Percentiles rank a stretch among this genome's conserved stretches.
These are phyloP conservation scores for Clarireedia homoeocarpa DNA, from an alignment of 2,329 filamentous ascomycete genomes.

Conservation along the genomic window DNA sequence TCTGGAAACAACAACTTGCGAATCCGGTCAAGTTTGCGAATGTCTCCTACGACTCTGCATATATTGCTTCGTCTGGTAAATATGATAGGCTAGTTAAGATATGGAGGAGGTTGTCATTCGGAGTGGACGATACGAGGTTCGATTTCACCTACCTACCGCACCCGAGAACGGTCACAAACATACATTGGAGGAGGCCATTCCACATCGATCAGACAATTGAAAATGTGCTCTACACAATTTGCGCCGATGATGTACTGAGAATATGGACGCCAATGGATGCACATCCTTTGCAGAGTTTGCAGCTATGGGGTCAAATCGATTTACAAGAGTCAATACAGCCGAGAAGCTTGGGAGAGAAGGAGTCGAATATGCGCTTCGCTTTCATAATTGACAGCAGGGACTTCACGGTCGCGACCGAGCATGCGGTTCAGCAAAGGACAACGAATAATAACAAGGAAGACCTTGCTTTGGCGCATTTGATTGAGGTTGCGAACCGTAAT, in stretches of 20 bases:
- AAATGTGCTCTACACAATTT: conserved; percentile 86
- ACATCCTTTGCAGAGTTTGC: conserved; percentile 62
- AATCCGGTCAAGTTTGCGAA: conserved; percentile 65
- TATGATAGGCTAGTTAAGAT: conserved; percentile 84
- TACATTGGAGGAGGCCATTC: conserved; percentile 78
- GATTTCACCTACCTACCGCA: conserved; percentile 89
- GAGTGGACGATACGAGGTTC: conserved; percentile 74
- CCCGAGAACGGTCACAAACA: conserved; percentile 66
- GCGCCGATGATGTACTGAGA: conserved; percentile 69
- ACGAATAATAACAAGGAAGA: conserved; percentile 47
- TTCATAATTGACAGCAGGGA: conserved; percentile 80
- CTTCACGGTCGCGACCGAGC: conserved; percentile 69
- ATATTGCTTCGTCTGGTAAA: conserved; percentile 73
- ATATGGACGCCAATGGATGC: conserved; percentile 77
- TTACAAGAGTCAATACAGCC: conserved; percentile 60
- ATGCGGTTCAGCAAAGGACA: conserved; percentile 55
- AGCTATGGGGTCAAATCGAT: conserved; percentile 76
- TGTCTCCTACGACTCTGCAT: conserved; percentile 79
- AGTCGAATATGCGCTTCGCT: conserved; percentile 49
- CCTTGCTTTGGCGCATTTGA: conserved; percentile 72
- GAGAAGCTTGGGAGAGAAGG: conserved; percentile 13
- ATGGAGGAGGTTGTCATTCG: conserved; percentile 83
- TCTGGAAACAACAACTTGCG: conserved; percentile 71
- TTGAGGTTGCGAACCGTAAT: conserved; percentile 75
- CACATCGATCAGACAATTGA: conserved; percentile 72